Conservation (phyloP, 1,284 basidiomycete genomes). For the Ganoderma lucidum region DNA sequence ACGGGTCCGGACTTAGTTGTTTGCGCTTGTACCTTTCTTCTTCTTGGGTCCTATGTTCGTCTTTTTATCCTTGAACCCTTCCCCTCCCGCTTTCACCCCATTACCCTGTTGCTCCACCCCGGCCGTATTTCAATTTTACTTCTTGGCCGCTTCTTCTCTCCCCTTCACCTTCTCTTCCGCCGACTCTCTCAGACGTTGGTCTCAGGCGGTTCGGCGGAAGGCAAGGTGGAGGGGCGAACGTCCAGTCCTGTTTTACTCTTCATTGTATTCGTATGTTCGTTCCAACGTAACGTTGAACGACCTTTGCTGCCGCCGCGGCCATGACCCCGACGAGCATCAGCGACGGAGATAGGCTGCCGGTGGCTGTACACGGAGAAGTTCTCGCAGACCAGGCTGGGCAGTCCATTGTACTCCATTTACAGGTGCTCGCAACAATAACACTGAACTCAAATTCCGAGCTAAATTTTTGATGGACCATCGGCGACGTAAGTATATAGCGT, state of each 20-base stretch:
- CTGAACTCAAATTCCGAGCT: neutral
- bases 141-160: slow-evolving; percentile 17
- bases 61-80: neutral
- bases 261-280: neutral
- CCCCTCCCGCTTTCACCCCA: slow-evolving; percentile 15
- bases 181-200: slow-evolving; percentile 7
- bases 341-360: neutral
- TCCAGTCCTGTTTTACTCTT: neutral
- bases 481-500: neutral
- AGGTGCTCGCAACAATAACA: slow-evolving; percentile 1
- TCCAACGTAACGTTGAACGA: neutral
- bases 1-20: neutral
- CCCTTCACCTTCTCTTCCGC: slow-evolving; percentile 19
- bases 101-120: slow-evolving; percentile 6
- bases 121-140: slow-evolving; percentile 15
- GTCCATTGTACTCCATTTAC: slow-evolving; percentile 2
- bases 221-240: slow-evolving; percentile 8
- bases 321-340: neutral
- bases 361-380: slow-evolving; percentile 13
- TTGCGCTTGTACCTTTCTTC: neutral
- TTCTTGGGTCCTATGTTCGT: neutral
- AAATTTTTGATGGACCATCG: neutral
- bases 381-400: neutral
- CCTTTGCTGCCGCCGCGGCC: neutral
- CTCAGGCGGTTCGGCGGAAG: slow-evolving; percentile 16